A percentile compares a stretch with the other conserved stretches of the same genome.
phyloP scores from a whole-genome alignment of 306 rosid genomes.

The Mucuna pruriens region DNA sequence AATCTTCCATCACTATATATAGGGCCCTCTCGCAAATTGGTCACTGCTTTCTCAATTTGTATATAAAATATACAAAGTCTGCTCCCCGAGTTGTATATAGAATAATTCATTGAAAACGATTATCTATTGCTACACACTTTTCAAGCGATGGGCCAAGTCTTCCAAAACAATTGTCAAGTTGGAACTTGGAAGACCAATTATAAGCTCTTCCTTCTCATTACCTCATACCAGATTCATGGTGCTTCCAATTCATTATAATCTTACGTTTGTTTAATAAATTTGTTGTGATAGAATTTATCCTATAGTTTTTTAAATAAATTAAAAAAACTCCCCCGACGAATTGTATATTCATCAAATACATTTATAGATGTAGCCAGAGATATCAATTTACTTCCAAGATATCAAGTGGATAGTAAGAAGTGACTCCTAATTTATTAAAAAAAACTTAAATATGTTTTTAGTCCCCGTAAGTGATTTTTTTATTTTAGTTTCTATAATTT shows the following conservation, averaged over 20 bases:
- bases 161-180: slow-evolving; percentile 11
- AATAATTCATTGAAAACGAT: slow-evolving; percentile 36
- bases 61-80: slow-evolving; percentile 48
- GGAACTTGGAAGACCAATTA: slow-evolving; percentile 39
- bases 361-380: no score
- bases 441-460: no score
- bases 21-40: slow-evolving; percentile 34
- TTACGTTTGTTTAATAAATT: not conserved
- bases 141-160: slow-evolving; percentile 36
- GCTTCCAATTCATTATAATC: not conserved
- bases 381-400: no score
- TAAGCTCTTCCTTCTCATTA: not conserved
- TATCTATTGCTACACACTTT: slow-evolving; percentile 15
- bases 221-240: not conserved
- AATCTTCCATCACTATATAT: slow-evolving; percentile 40
- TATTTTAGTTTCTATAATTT: no score
- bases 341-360: no score
- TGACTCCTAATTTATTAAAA: no score
- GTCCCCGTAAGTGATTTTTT: no score
- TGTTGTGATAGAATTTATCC: not conserved
- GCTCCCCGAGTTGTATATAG: not conserved
- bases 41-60: slow-evolving; percentile 26
- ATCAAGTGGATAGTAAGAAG: no score
- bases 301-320: not conserved
- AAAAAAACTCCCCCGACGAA: no score